phyloP scores from a whole-genome alignment of 768 basidiomycete genomes.

The Mrakia blollopis region DNA sequence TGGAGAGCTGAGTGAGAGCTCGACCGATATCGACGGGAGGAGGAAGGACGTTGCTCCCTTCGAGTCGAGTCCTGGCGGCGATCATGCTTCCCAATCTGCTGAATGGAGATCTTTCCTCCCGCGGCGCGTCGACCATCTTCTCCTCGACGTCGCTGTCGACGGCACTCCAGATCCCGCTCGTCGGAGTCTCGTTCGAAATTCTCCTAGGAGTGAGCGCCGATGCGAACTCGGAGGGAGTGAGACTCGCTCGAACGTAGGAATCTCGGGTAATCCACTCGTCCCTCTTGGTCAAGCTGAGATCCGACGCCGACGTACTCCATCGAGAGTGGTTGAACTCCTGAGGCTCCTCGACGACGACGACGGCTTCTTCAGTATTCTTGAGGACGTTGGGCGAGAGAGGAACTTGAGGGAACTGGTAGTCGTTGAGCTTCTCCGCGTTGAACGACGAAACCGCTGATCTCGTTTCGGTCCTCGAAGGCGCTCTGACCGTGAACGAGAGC shows the following conservation, averaged over 20 bases:
- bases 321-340: neutral
- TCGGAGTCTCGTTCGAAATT: neutral
- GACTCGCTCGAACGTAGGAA: neutral
- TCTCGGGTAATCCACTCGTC: constrained; percentile 8
- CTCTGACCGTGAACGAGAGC: neutral
- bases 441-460: neutral
- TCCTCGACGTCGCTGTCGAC: neutral
- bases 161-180: neutral
- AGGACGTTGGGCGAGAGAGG: no score
- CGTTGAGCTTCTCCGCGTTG: neutral
- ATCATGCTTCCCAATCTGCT: neutral
- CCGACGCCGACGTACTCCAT: neutral
- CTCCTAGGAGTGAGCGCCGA: neutral
- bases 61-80: neutral
- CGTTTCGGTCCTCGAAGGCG: neutral
- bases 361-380: neutral
- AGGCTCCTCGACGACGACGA: neutral
- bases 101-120: neutral
- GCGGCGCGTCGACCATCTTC: neutral
- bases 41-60: neutral
- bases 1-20: neutral
- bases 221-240: neutral
- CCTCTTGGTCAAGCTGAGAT: neutral
- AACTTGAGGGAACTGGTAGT: neutral
- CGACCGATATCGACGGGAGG: neutral